Percentiles rank a stretch among this genome's conserved stretches.
These are phyloP conservation scores for Linum usitatissimum DNA, from an alignment of 345 rosid species.

Conservation along the genomic window DNA sequence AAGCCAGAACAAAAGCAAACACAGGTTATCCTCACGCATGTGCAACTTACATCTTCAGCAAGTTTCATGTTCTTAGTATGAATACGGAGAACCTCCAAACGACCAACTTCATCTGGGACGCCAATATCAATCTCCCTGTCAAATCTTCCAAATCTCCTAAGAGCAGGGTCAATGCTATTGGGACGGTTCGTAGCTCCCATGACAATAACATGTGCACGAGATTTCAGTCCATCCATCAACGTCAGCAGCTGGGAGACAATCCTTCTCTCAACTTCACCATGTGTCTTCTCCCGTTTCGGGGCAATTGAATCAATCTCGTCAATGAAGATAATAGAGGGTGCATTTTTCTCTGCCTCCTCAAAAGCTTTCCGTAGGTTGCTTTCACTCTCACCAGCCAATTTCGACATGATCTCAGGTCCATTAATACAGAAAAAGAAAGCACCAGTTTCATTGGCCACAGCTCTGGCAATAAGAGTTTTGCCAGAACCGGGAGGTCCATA, in stretches of 20 bases:
- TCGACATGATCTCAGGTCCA: conserved; percentile 11
- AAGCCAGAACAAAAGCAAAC: not conserved
- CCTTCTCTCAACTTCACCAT: conserved; percentile 12
- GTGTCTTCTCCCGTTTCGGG: conserved; percentile 6
- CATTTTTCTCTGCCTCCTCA: conserved; percentile 12
- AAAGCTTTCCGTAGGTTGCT: conserved; percentile 11
- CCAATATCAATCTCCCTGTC: conserved; percentile 16
- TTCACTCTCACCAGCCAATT: conserved; percentile 12
- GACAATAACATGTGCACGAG: conserved; percentile 12
- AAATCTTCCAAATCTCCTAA: conserved; percentile 14
- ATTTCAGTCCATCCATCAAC: conserved; percentile 10
- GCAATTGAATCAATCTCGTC: conserved; percentile 11
- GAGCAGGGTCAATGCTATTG: conserved; percentile 14
- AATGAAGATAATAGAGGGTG: conserved; percentile 8
- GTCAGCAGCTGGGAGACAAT: conserved; percentile 10
- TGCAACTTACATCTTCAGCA: conserved; percentile 13
- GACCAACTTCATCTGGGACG: conserved; percentile 15
- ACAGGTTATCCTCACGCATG: not conserved
- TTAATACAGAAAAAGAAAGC: conserved; percentile 11
- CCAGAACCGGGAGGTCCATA: conserved; percentile 12
- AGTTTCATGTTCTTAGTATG: conserved; percentile 19
- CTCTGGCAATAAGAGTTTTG: conserved; percentile 8
- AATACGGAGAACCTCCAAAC: conserved; percentile 13
- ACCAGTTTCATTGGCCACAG: conserved; percentile 11
- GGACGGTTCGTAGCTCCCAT: conserved; percentile 12